These are phyloP conservation scores for Phoenix roebelenii DNA, from an alignment of 176 grass and related monocot genomes.

Conservation along the genomic window DNA sequence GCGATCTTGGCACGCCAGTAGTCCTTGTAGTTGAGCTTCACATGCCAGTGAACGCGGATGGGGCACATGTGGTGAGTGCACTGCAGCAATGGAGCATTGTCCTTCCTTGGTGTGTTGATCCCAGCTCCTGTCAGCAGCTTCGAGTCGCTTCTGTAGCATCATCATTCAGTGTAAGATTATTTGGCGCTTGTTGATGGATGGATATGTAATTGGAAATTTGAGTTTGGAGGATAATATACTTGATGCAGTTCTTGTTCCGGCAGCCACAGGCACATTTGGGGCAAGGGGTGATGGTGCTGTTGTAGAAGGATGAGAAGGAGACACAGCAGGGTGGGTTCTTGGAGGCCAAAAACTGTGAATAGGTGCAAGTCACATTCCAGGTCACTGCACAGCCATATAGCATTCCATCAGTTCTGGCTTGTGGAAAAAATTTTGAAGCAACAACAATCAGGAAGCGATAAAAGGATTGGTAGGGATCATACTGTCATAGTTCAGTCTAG, in stretches of 20 bases:
- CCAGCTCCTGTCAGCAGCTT: conserved; percentile 35
- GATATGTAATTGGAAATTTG: no score
- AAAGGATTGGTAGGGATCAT: no score
- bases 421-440: no score
- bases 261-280: conserved; percentile 68
- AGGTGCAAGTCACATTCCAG: conserved; percentile 79
- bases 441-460: no score
- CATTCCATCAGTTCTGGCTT: no score
- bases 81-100: conserved; percentile 63
- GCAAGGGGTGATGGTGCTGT: conserved; percentile 76
- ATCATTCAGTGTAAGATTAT: no score
- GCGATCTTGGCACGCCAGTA: conserved; percentile 90
- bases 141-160: conserved; percentile 36
- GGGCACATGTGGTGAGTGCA: conserved; percentile 88
- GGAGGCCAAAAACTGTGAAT: conserved; percentile 64
- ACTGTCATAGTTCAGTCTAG: no score
- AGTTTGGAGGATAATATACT: conserved; percentile 16
- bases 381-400: conserved; percentile 47
- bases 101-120: conserved; percentile 69
- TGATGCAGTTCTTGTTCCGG: conserved; percentile 69
- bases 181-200: no score
- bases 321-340: conserved; percentile 71
- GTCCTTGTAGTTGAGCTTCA: conserved; percentile 99
- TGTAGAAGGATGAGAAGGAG: conserved; percentile 94
- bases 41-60: conserved; percentile 76